These are phyloP conservation scores for Globisporangium irregulare DNA, from an alignment of 352 stramenopile genomes.

Conservation along the genomic window DNA sequence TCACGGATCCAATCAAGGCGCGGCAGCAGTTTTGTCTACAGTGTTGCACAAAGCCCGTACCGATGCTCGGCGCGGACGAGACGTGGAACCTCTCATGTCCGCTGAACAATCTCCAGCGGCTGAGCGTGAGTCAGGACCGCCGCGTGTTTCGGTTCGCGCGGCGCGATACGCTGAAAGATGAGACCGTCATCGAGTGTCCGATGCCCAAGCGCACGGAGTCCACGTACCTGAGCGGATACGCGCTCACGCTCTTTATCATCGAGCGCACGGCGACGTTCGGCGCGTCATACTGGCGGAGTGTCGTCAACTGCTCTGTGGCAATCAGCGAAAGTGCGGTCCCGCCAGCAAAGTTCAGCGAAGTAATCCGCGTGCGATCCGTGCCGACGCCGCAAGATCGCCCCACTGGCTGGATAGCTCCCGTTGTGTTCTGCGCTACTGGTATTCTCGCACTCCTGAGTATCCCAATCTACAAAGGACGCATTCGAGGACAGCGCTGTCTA, in stretches of 20 bases:
- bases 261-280: slow-evolving; percentile 46
- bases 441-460: slow-evolving; percentile 32
- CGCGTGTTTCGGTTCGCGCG: slow-evolving; percentile 58
- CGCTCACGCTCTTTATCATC: slow-evolving; percentile 51
- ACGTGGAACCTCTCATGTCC: slow-evolving; percentile 77
- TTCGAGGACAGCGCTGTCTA: slow-evolving; percentile 46
- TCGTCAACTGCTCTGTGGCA: slow-evolving; percentile 59
- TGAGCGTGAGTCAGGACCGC: slow-evolving; percentile 63
- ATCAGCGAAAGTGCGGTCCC: slow-evolving; percentile 46
- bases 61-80: slow-evolving; percentile 49
- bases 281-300: slow-evolving; percentile 58
- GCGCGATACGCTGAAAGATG: slow-evolving; percentile 47
- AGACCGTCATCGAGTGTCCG: slow-evolving; percentile 46
- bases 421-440: slow-evolving; percentile 15
- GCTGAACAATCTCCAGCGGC: slow-evolving; percentile 56
- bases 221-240: slow-evolving; percentile 58
- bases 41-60: slow-evolving; percentile 73
- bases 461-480: slow-evolving; percentile 49
- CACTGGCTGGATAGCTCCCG: slow-evolving; percentile 34
- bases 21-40: slow-evolving; percentile 62
- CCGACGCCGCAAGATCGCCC: slow-evolving; percentile 26
- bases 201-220: slow-evolving; percentile 51
- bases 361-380: slow-evolving; percentile 57
- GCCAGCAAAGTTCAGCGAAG: slow-evolving; percentile 46
- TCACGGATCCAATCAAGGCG: slow-evolving; percentile 38